These are phyloP conservation scores for Gymnopilus dilepis DNA, from an alignment of 768 basidiomycete species.

Conservation along the genomic window DNA sequence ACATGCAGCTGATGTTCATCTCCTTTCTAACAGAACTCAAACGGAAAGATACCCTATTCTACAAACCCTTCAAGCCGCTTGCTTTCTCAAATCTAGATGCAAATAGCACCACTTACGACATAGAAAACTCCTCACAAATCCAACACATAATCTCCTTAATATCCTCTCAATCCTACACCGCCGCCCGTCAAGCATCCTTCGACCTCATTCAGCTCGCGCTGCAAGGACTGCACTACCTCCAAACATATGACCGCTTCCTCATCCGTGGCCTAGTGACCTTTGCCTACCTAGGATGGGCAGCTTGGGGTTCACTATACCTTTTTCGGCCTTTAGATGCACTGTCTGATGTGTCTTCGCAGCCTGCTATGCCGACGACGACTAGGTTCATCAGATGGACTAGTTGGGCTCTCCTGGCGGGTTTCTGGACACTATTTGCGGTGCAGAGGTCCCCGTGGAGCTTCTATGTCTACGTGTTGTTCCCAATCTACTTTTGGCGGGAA, in stretches of 20 bases:
- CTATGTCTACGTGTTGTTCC: constrained; percentile 77
- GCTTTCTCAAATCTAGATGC: constrained; percentile 34
- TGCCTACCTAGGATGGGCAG: constrained; percentile 82
- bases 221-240: constrained; percentile 74
- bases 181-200: constrained; percentile 54
- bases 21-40: constrained; percentile 57
- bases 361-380: not conserved
- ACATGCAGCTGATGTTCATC: constrained; percentile 5
- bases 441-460: constrained; percentile 75
- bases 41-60: constrained; percentile 58
- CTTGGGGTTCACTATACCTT: constrained; percentile 65
- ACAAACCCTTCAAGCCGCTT: constrained; percentile 63
- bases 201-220: constrained; percentile 59
- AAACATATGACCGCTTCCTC: constrained; percentile 82
- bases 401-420: constrained; percentile 35
- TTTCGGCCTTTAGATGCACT: constrained; percentile 44
- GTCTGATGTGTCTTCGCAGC: not conserved
- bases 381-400: constrained; percentile 22
- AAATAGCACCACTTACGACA: not conserved
- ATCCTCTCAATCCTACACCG: constrained; percentile 43
- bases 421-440: constrained; percentile 58
- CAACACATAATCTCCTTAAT: constrained; percentile 53
- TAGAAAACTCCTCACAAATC: constrained; percentile 39
- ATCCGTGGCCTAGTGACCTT: constrained; percentile 70
- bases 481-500: constrained; percentile 78